Conservation (phyloP, 2,329 filamentous ascomycete genomes). For the Botrytis paeoniae region DNA sequence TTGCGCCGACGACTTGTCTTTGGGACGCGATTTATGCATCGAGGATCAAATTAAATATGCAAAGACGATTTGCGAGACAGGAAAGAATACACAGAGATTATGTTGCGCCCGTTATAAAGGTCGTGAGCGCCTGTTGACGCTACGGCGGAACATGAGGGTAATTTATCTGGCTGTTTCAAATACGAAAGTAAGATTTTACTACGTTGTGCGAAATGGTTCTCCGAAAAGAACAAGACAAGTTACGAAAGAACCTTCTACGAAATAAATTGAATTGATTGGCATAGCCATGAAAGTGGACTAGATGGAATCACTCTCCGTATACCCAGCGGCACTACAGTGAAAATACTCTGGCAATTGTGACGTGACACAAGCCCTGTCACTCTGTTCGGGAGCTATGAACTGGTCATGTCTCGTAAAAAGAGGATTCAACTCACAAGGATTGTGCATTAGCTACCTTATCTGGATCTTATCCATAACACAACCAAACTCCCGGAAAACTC, state of each 20-base stretch:
- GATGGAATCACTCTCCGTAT: not conserved
- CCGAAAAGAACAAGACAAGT: not conserved
- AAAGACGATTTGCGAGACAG: conserved; percentile 5
- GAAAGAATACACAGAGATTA: conserved; percentile 2
- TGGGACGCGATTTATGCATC: conserved; percentile 4
- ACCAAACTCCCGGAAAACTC: conserved; percentile 2
- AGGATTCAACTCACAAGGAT: not conserved
- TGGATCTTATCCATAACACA: not conserved
- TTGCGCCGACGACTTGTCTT: not conserved
- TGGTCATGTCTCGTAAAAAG: conserved; percentile 5
- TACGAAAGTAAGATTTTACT: not conserved
- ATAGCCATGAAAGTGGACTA: not conserved
- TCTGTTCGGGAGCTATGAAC: not conserved
- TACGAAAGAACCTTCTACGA: not conserved
- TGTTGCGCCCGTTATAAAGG: conserved; percentile 1
- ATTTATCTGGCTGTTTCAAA: not conserved
- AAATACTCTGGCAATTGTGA: not conserved
- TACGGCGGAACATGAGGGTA: not conserved
- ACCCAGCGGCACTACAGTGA: not conserved
- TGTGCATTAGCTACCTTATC: conserved; percentile 11
- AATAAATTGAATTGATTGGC: not conserved
- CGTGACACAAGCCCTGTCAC: not conserved
- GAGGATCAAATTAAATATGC: not conserved
- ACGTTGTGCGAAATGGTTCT: not conserved
- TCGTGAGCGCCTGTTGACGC: not conserved